Base-by-base conservation (phyloP, 345 rosid genomes). In the Clarkia xantiana region DNA sequence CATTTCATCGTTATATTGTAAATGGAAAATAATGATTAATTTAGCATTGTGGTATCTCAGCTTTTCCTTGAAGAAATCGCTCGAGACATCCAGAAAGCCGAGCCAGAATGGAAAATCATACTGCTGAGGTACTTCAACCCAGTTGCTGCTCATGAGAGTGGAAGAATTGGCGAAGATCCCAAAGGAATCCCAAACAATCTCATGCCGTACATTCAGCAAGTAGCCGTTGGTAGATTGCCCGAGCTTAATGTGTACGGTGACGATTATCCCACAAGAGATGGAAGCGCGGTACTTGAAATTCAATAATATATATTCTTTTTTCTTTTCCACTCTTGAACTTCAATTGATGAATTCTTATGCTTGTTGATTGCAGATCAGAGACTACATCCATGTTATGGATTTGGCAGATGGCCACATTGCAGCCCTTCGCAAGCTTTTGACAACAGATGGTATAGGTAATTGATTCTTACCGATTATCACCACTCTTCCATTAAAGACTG, bases 121-220 rank as follows among this genome's bases (percentile, higher is more conserved):
- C 70, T 86, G 59, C 63, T 91, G 62, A 84, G 98, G 71, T 91
- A 84, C 61, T 86, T 86, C 65, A 86, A 91, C 70, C 98, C 98
- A 0, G 94, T 86, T 18, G 96, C 89, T 58, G 94, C 96, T 52
- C 94, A 84, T 61, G 90, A 86, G 73, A 91, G 98, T 38, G 96
- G 96, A 54, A 74, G 67, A 56, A 73, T 86, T 41, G 98, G 98
- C 11, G 98, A 91, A 78, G 96, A 91, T 71, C 96, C 98, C 44
- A 86, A 73, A 60, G 98, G 96, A 18, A 76, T 91, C 55, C 96
- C 95, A 0, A 91, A 81, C 56, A 86, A 86, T 57, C 93, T 86
- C 45, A 86, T 91, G 94, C 96, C 98, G 47, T 91, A 78, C 69
- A 80, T 91, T 56, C 96, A 91, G 51, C 96, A 91, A 79, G 98